Evolutionary conservation across 2,329 filamentous ascomycete genomes (phyloP), one percentile per base, ranked within the genome.

Genomic region (Diaporthe sp.): DNA sequence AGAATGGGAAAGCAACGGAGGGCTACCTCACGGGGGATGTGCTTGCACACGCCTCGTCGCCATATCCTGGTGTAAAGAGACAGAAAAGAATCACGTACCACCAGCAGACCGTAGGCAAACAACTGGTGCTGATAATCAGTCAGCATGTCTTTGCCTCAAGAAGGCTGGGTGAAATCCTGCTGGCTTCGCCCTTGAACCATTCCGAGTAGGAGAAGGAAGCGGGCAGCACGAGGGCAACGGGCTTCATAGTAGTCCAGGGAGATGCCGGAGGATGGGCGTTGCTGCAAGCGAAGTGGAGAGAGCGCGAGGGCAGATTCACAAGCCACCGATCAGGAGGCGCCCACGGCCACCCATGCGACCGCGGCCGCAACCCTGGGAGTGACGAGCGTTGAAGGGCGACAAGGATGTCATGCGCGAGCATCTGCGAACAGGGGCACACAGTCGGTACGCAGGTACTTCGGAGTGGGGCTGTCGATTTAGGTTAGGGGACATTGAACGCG

Each of bases 401-500:
- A 51, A 51, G 71, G 65, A 72, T 69, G n/a, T 25, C 19, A 35
- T 70, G 70, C 73, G 66, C 56, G 30, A 69, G 63, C 65, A 70
- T 22, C 39, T 70, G 71, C 37, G 69, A 55, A 44, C 71, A 70
- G 69, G 59, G 65, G 71, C 65, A 22, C 44, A 61, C 61, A 13
- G 55, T 69, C 42, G 65, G 71, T 61, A 73, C 55, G 55, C 39
- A 51, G 53, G 42, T 63, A 65, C 44, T 53, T 71, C 30, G 53
- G 71, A 65, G 66, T 71, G 71, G 65, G 73, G 47, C 65, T 53
- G 22, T 70, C 63, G 71, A 51, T 75, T 74, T 74, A 75, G 71
- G 74, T 75, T 75, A 66, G 74, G 56, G 63, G 63, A 68, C 63
- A 39, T 39, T 72, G 71, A 55, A 55, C 71, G 50, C 63, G 65